Conservation (phyloP, 2,329 filamentous ascomycete species). For the Sporothrix variecibatus region DNA sequence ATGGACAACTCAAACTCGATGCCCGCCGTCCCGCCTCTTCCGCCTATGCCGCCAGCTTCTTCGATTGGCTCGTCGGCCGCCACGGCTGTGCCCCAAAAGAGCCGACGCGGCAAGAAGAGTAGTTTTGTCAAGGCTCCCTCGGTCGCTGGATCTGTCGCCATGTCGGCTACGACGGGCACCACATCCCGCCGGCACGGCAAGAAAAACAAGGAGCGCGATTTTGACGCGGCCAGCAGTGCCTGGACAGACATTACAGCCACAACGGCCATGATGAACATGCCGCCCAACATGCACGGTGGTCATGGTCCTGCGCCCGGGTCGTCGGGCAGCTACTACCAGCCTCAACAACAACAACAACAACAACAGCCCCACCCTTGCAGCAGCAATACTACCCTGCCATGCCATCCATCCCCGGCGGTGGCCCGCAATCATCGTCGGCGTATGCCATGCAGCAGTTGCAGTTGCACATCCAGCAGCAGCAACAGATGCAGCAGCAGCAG, state of each 20-base stretch:
- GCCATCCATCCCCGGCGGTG: conserved; percentile 27
- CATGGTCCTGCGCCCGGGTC: not conserved
- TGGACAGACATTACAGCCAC: conserved; percentile 55
- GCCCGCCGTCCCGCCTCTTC: not conserved
- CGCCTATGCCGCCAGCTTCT: conserved; percentile 26
- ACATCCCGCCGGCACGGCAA: not conserved
- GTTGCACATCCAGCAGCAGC: conserved; percentile 26
- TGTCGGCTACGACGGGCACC: not conserved
- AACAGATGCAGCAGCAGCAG: conserved; percentile 14
- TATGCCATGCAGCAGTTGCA: conserved; percentile 31
- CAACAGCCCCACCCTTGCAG: conserved; percentile 11
- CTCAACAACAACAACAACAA: not conserved
- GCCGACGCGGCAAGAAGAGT: conserved; percentile 2
- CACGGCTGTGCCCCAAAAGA: conserved; percentile 12
- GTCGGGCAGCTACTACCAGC: conserved; percentile 16
- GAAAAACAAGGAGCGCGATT: conserved; percentile 26
- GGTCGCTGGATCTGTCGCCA: not conserved
- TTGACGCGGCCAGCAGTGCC: conserved; percentile 31
- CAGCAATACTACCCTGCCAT: conserved; percentile 18
- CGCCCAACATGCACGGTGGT: not conserved
- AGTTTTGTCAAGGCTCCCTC: not conserved
- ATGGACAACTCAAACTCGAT: not conserved
- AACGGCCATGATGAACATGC: conserved; percentile 12
- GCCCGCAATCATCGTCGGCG: conserved; percentile 27
- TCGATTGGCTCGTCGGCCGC: conserved; percentile 8